A percentile compares a stretch with the other conserved stretches of the same genome.
These are phyloP conservation scores for Cyclocybe aegerita DNA, from an alignment of 768 basidiomycete genomes.

Conservation along the genomic window DNA sequence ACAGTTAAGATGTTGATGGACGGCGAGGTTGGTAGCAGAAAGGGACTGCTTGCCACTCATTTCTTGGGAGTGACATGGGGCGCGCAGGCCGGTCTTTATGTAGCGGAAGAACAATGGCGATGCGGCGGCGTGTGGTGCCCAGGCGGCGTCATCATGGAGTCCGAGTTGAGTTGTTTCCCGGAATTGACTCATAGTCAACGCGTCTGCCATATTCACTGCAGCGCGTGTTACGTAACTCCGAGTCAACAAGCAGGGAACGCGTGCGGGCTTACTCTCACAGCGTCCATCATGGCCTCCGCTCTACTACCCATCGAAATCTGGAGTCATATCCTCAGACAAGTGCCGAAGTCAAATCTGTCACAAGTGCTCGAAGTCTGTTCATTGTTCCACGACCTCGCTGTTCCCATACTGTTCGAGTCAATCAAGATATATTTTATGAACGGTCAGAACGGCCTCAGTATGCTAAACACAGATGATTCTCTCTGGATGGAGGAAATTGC, in stretches of 20 bases:
- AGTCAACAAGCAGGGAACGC: too few species aligned
- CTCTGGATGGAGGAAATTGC: conserved; percentile 27
- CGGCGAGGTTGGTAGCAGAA: conserved; percentile 48
- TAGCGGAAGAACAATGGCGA: too few species aligned
- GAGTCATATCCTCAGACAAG: conserved; percentile 28
- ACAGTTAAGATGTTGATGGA: conserved; percentile 45
- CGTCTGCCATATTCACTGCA: not conserved
- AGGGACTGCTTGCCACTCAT: conserved; percentile 32
- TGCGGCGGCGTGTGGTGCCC: too few species aligned
- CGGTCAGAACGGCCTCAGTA: conserved; percentile 19
- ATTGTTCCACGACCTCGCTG: conserved; percentile 33
- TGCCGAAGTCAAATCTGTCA: conserved; percentile 25
- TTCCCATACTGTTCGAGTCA: conserved; percentile 31
- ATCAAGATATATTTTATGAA: conserved; percentile 39
- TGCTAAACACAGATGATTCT: conserved; percentile 29
- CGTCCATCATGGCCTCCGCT: conserved; percentile 10
- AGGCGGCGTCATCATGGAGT: not conserved
- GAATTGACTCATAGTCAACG: not conserved
- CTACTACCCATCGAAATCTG: conserved; percentile 29
- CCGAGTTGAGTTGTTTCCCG: not conserved
- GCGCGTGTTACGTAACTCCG: too few species aligned
- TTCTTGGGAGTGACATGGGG: not conserved
- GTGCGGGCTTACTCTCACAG: not conserved
- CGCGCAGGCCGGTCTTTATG: too few species aligned
- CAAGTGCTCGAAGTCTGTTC: conserved; percentile 33